Conservation (phyloP, 345 rosid genomes). For the Sonneratia alba region DNA sequence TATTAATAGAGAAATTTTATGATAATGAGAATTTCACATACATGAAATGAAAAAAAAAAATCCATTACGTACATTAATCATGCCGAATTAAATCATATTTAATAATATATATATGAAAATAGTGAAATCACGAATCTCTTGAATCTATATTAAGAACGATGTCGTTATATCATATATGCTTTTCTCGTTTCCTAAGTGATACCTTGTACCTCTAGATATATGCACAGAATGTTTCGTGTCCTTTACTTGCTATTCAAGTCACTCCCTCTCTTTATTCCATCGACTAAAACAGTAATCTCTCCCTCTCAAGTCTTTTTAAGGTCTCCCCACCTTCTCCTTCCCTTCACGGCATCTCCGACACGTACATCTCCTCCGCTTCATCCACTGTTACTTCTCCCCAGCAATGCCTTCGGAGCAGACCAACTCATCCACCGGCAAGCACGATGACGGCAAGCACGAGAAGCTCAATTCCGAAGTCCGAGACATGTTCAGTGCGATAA, state of each 20-base stretch:
- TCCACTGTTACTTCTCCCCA: background rate
- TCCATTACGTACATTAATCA: too few species aligned
- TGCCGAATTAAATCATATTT: too few species aligned
- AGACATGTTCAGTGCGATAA: slow-evolving; percentile 45
- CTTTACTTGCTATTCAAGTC: slow-evolving; percentile 1
- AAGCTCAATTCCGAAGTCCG: slow-evolving; percentile 24
- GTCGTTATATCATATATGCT: too few species aligned
- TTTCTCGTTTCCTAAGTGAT: slow-evolving; percentile 19
- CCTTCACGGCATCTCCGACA: background rate
- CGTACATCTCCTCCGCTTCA: background rate
- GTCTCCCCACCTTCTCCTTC: background rate
- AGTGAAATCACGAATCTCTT: too few species aligned
- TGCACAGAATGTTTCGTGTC: background rate
- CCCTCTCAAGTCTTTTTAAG: slow-evolving; percentile 2
- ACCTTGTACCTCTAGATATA: background rate
- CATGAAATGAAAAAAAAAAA: too few species aligned
- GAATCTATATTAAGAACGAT: too few species aligned
- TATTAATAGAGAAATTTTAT: too few species aligned
- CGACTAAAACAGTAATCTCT: background rate
- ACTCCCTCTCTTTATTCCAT: slow-evolving; percentile 19
- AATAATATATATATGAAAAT: too few species aligned
- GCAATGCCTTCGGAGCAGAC: slow-evolving; percentile 27
- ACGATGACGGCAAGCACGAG: slow-evolving; percentile 16
- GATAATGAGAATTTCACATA: too few species aligned
- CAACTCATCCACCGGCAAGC: slow-evolving; percentile 20